Evolutionary conservation across 2,329 filamentous ascomycete species (phyloP), one percentile per base, ranked within the genome.

Genomic region (Leptosphaerulina australis): DNA sequence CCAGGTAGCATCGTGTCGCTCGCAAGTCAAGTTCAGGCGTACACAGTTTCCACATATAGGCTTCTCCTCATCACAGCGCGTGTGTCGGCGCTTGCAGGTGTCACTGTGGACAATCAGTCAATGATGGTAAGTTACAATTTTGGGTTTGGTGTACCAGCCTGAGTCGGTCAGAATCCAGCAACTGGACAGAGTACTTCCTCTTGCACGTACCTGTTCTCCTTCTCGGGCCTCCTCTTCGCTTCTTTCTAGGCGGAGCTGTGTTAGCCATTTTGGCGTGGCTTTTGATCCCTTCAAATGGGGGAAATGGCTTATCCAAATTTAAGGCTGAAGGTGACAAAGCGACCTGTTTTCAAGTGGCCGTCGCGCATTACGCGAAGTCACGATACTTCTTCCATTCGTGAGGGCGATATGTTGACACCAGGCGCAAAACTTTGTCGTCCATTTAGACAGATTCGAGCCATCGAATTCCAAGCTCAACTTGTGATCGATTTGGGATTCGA

Each of bases 21-120:
- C 58, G 37, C 68, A 71, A 24, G 62, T 51, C 2, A 71, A 56
- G 33, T 63, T 55, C 1, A 70, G 55, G 9, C 68, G 60, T 18
- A 60, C 62, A 35, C 68, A 70, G 21, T 63, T 70, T n/a, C 68
- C 59, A 41, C 69, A 71, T 10, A 63, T 49, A 10, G 69, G 69
- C 21, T 61, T 69, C 36, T 57, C 64, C 40, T 72, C 69, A 18
- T 72, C 69, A 40, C 69, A 72, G 17, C 68, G 62, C 14, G 61
- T 64, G 40, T 72, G 68, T n/a, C 69, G 58, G 2, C 62, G 54
- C 51, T 71, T 71, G 38, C 68, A 71, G 3, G 68, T 70, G 21
- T 65, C 43, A 43, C 69, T 71, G 31, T n/a, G 33, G 9, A 2
- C 34, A 25, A 15, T 55, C 17, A 61, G 21, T 49, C 11, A 35